phyloP scores from a whole-genome alignment of 257 asterid species.

The Solanum ossicruentum region DNA sequence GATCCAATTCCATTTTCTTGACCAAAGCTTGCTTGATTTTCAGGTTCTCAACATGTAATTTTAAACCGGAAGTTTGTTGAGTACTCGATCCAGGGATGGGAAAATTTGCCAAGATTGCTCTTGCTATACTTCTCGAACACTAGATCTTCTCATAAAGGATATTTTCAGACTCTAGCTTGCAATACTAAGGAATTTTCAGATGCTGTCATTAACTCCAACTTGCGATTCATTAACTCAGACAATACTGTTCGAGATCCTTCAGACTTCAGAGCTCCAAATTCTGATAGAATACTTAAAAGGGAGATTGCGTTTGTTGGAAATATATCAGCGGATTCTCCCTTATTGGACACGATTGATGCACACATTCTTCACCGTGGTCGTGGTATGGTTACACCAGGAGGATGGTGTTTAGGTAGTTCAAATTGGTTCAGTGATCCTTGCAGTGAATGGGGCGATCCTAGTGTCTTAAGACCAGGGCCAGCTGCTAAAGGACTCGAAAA shows the following conservation, averaged over 20 bases:
- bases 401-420: slow-evolving; percentile 30
- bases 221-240: slow-evolving; percentile 2
- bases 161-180: slow-evolving; percentile 30
- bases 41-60: slow-evolving; percentile 34
- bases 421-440: slow-evolving; percentile 23
- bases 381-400: slow-evolving; percentile 23
- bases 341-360: slow-evolving; percentile 22
- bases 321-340: slow-evolving; percentile 7
- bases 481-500: slow-evolving; percentile 19
- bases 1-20: neutral
- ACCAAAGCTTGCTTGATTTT: neutral
- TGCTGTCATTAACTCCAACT: slow-evolving; percentile 25
- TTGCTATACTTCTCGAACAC: slow-evolving; percentile 29
- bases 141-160: slow-evolving; percentile 20
- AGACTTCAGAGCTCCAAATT: neutral
- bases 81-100: slow-evolving; percentile 25
- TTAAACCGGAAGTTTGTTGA: slow-evolving; percentile 21
- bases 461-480: slow-evolving; percentile 23
- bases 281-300: slow-evolving; percentile 1
- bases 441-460: slow-evolving; percentile 18
- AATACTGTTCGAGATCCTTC: neutral
- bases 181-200: slow-evolving; percentile 14
- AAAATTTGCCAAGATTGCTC: slow-evolving; percentile 29
- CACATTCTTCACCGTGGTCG: slow-evolving; percentile 12
- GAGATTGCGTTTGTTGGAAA: slow-evolving; percentile 27